phyloP scores from a whole-genome alignment of 106 monocot species.

The Allium fistulosum region DNA sequence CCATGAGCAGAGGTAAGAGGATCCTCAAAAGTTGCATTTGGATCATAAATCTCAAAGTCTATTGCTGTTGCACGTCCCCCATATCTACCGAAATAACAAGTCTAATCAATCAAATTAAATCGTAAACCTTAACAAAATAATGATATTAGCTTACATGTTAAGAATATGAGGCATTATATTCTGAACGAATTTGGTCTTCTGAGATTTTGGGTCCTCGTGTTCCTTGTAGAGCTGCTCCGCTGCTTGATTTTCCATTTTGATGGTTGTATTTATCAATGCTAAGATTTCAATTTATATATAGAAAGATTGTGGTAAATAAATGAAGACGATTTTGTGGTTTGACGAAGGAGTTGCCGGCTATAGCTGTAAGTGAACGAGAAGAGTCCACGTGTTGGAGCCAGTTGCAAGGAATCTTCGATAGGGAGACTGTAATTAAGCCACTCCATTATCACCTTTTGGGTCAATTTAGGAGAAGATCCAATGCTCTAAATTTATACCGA shows the following conservation, averaged over 20 bases:
- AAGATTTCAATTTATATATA: too few species aligned
- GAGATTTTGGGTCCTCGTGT: neutral
- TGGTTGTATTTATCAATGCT: too few species aligned
- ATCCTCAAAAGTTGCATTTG: slow-evolving; percentile 20
- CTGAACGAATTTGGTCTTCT: neutral
- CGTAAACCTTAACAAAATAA: neutral
- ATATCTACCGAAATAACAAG: neutral
- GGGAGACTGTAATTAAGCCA: too few species aligned
- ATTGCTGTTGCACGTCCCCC: slow-evolving; percentile 4
- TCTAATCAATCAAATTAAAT: neutral
- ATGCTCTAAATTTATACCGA: too few species aligned
- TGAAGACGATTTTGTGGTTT: too few species aligned
- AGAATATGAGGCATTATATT: slow-evolving; percentile 13
- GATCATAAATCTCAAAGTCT: slow-evolving; percentile 19
- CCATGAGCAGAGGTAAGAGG: slow-evolving; percentile 18
- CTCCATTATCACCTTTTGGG: too few species aligned
- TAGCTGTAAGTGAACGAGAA: too few species aligned
- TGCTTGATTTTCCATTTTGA: neutral
- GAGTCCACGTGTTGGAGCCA: too few species aligned
- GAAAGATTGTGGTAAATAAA: too few species aligned
- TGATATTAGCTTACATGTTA: neutral
- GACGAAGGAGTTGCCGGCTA: too few species aligned
- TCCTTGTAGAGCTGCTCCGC: neutral
- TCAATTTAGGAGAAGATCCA: too few species aligned
- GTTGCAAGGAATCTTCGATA: too few species aligned